Conservation (phyloP, 1,284 basidiomycete genomes). For the Inonotus obliquus region DNA sequence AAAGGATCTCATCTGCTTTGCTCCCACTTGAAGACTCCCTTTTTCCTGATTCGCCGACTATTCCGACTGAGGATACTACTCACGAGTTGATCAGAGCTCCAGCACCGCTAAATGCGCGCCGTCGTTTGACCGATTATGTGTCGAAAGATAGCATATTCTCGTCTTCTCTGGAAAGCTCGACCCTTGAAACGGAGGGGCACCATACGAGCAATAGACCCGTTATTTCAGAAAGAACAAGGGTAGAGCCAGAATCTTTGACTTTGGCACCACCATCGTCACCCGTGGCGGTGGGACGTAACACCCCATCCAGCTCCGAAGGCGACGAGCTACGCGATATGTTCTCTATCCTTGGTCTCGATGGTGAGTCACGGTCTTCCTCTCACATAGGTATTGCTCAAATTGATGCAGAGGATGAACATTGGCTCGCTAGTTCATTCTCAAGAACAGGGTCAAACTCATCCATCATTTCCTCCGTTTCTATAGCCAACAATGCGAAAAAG, state of each 20-base stretch:
- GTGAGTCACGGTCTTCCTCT: constrained; percentile 21
- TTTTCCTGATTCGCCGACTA: constrained; percentile 3
- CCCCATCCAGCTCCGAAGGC: constrained; percentile 19
- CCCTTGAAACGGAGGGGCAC: constrained; percentile 23
- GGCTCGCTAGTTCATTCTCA: not conserved
- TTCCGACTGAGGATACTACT: not conserved
- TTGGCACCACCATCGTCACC: constrained; percentile 11
- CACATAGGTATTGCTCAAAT: not conserved
- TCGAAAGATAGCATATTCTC: constrained; percentile 34
- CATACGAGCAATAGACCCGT: not conserved
- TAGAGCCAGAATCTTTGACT: constrained; percentile 11
- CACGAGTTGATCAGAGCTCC: not conserved
- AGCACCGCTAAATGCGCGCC: not conserved
- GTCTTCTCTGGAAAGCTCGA: constrained; percentile 30
- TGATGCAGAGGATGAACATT: not conserved
- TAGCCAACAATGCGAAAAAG: constrained; percentile 4
- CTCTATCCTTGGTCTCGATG: constrained; percentile 28
- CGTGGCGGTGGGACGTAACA: not conserved
- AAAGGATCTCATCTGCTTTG: not conserved
- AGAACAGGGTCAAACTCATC: not conserved
- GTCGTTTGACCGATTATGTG: constrained; percentile 23
- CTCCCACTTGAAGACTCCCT: constrained; percentile 6
- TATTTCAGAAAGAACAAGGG: not conserved
- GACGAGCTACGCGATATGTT: constrained; percentile 31
- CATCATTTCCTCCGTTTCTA: not conserved